phyloP scores from a whole-genome alignment of 352 stramenopile genomes.

The Thraustotheca clavata region DNA sequence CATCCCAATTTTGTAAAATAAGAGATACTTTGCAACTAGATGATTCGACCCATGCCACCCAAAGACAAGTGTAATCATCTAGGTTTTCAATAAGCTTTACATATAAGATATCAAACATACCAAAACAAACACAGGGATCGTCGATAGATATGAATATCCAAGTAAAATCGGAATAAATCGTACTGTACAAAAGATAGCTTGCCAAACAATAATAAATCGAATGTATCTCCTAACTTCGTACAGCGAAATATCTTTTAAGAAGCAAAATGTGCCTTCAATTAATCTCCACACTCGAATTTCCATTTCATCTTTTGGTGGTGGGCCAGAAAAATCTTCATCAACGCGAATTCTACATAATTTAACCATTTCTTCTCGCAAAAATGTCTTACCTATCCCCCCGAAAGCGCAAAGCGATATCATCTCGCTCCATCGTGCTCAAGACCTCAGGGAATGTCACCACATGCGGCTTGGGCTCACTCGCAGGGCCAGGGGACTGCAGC shows the following conservation, averaged over 20 bases:
- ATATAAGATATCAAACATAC: slow-evolving; percentile 23
- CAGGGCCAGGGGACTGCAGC: background rate
- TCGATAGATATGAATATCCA: slow-evolving; percentile 74
- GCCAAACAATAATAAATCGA: slow-evolving; percentile 84
- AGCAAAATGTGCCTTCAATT: slow-evolving; percentile 81
- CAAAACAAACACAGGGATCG: slow-evolving; percentile 73
- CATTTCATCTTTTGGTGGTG: background rate
- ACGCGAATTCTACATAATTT: slow-evolving; percentile 4
- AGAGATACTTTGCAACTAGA: slow-evolving; percentile 71
- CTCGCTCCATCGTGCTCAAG: background rate
- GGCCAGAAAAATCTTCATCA: background rate
- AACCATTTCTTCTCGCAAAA: background rate
- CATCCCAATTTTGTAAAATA: slow-evolving; percentile 87
- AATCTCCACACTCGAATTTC: slow-evolving; percentile 56
- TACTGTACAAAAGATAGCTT: slow-evolving; percentile 69
- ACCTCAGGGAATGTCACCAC: background rate
- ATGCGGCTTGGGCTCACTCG: background rate
- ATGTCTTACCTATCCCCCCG: background rate
- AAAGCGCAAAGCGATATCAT: slow-evolving; percentile 15
- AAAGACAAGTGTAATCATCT: slow-evolving; percentile 80
- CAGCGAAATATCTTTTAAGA: slow-evolving; percentile 84
- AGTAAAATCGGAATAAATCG: slow-evolving; percentile 83
- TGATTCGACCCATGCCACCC: slow-evolving; percentile 86
- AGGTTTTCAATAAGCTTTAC: background rate
- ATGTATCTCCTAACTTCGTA: slow-evolving; percentile 70